These are phyloP conservation scores for Vicia faba DNA, from an alignment of 306 rosid genomes.

Conservation along the genomic window DNA sequence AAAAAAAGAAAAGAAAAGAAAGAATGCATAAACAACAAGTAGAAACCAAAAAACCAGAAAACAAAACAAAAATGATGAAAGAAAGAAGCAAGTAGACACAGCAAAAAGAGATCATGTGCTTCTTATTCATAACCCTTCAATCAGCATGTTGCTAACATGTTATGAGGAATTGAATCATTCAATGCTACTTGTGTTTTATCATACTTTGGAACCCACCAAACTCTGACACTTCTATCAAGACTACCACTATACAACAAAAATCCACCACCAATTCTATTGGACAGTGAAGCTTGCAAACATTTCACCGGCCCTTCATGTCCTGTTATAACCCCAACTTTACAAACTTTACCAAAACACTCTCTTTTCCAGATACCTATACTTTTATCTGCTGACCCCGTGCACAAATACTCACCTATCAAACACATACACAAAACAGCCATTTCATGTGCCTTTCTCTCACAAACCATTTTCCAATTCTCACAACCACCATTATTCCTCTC, in stretches of 20 bases:
- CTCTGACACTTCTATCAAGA: conserved; percentile 85
- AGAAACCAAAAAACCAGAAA: conserved; percentile 14
- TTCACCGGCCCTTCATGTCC: conserved; percentile 97
- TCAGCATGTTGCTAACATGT: neutral
- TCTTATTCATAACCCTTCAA: neutral
- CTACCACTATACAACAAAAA: conserved; percentile 89
- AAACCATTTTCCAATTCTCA: conserved; percentile 63
- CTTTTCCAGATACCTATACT: conserved; percentile 83
- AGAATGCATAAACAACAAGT: conserved; percentile 23
- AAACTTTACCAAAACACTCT: conserved; percentile 63
- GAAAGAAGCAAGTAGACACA: conserved; percentile 46
- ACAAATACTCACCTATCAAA: conserved; percentile 63
- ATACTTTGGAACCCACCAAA: conserved; percentile 91
- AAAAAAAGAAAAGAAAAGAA: too few species aligned
- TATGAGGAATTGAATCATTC: conserved; percentile 36
- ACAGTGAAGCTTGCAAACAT: conserved; percentile 71
- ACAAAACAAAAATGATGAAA: conserved; percentile 28
- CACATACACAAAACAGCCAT: conserved; percentile 85
- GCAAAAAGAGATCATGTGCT: conserved; percentile 39
- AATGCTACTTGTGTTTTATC: neutral
- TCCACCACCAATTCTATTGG: conserved; percentile 66
- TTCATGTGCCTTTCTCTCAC: conserved; percentile 66
- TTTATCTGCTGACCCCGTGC: conserved; percentile 90
- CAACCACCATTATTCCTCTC: conserved; percentile 36
- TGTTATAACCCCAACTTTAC: conserved; percentile 59